Percentiles rank a stretch among this genome's conserved stretches.
phyloP scores from a whole-genome alignment of 1,284 basidiomycete genomes.

The Cryptococcus amylolentus region DNA sequence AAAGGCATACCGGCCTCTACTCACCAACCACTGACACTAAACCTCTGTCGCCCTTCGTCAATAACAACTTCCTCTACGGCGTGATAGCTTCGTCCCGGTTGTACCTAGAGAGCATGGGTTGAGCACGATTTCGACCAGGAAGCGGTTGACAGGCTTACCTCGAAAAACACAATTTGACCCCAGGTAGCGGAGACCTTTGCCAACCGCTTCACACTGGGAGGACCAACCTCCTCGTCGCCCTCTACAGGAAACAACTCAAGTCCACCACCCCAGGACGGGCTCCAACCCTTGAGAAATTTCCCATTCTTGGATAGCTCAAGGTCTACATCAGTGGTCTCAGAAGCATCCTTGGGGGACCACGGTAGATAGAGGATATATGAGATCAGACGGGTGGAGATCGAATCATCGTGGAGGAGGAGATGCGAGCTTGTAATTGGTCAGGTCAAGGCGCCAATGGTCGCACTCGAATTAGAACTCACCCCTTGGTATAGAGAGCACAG shows the following conservation, averaged over 20 bases:
- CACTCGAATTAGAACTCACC: constrained; percentile 41
- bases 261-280: constrained; percentile 85
- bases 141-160: constrained; percentile 42
- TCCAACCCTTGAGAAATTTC: constrained; percentile 56
- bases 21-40: constrained; percentile 90
- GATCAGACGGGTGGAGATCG: constrained; percentile 89
- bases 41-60: constrained; percentile 64
- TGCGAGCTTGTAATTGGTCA: constrained; percentile 61
- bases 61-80: constrained; percentile 96
- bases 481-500: constrained; percentile 83
- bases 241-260: constrained; percentile 84
- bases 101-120: constrained; percentile 54
- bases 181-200: constrained; percentile 59
- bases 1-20: constrained; percentile 3
- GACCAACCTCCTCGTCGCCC: constrained; percentile 46
- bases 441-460: neutral
- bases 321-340: constrained; percentile 22
- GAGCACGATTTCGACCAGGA: constrained; percentile 41
- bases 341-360: constrained; percentile 63
- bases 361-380: constrained; percentile 98
- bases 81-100: constrained; percentile 82
- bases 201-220: constrained; percentile 40
- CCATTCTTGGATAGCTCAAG: constrained; percentile 34
- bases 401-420: constrained; percentile 95
- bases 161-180: constrained; percentile 97